These are phyloP conservation scores for Cyberlindnera americana DNA, from an alignment of 805 yeast species.

Conservation along the genomic window DNA sequence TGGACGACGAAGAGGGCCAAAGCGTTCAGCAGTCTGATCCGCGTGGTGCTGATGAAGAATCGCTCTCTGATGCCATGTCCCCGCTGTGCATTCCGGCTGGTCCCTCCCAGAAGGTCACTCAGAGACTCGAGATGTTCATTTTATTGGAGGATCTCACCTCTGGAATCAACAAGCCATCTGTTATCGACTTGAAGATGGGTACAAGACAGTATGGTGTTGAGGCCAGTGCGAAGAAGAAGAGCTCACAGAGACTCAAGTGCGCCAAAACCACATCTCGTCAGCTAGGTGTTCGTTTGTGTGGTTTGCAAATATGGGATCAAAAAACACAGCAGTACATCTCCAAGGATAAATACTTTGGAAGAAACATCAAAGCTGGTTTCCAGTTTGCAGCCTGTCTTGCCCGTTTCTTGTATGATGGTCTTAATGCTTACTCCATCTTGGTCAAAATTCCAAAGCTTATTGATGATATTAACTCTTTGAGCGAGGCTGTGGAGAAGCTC, in stretches of 20 bases:
- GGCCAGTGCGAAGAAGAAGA: conserved; percentile 66
- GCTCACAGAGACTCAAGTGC: conserved; percentile 82
- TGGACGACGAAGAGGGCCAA: conserved; percentile 40
- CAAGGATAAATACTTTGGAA: conserved; percentile 90
- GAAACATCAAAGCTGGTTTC: conserved; percentile 64
- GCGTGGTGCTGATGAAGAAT: conserved; percentile 13
- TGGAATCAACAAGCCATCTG: conserved; percentile 82
- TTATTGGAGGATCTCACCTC: conserved; percentile 86
- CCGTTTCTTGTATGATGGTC: conserved; percentile 79
- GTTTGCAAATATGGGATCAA: conserved; percentile 81
- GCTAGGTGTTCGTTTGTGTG: conserved; percentile 92
- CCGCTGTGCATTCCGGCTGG: conserved; percentile 23
- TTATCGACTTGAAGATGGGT: conserved; percentile 95
- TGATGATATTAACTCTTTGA: conserved; percentile 55
- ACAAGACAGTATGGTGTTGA: conserved; percentile 98
- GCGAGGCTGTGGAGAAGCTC: conserved; percentile 49
- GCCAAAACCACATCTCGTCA: conserved; percentile 70
- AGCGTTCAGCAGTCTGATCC: conserved; percentile 5
- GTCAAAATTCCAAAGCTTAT: conserved; percentile 67
- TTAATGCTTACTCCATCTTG: conserved; percentile 50
- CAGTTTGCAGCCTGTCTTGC: conserved; percentile 75
- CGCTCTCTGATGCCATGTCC: conserved; percentile 18
- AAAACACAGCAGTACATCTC: conserved; percentile 47
- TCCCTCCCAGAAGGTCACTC: conserved; percentile 31
- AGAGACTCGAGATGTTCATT: conserved; percentile 75